phyloP scores from a whole-genome alignment of 331 rosid genomes.

The Malus hybrid region DNA sequence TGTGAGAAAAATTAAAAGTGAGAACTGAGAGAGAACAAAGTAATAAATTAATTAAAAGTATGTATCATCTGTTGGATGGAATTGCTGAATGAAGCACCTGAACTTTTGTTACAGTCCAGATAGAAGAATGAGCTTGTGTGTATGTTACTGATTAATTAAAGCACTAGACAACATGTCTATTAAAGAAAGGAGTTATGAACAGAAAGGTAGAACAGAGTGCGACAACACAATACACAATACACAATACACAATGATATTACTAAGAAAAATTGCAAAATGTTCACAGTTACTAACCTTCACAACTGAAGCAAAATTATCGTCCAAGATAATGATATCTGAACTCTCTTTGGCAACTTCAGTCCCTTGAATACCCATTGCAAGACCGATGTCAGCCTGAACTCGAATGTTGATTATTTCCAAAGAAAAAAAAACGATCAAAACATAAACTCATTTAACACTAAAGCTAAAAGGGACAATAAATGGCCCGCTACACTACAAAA shows the following conservation, averaged over 20 bases:
- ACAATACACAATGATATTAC: neutral
- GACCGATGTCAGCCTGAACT: slow-evolving; percentile 88
- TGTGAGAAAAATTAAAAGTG: no score
- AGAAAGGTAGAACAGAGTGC: no score
- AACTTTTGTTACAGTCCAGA: no score
- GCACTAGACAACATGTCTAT: no score
- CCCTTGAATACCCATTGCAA: slow-evolving; percentile 93
- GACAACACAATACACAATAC: no score
- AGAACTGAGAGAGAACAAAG: no score
- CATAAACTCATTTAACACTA: neutral
- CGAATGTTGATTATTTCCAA: slow-evolving; percentile 2
- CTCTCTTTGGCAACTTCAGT: slow-evolving; percentile 98
- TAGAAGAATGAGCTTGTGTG: no score
- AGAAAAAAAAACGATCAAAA: neutral
- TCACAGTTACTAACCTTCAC: slow-evolving; percentile 58
- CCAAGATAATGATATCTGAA: slow-evolving; percentile 91
- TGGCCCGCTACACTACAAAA: neutral
- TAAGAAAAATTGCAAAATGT: neutral
- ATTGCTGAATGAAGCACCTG: no score
- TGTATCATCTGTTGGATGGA: no score
- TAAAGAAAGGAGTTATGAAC: no score
- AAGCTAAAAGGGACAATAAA: neutral
- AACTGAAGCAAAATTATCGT: slow-evolving; percentile 91
- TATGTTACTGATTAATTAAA: no score
- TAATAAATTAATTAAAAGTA: no score